Conservation (phyloP, 805 yeast genomes). For the Kuraishia hungarica region DNA sequence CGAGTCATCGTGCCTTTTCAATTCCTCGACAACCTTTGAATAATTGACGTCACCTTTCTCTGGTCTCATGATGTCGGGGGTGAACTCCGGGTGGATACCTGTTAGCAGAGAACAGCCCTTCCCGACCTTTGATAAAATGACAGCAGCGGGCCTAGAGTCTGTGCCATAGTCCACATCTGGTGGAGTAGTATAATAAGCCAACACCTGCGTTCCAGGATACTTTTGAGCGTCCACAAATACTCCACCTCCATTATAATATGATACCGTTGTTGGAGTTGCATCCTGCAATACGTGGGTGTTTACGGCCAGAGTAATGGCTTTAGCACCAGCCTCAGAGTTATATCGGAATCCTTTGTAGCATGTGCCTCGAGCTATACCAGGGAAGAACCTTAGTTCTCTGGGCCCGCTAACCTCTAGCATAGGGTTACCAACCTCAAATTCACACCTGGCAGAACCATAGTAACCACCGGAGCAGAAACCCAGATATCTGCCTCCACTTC, state of each 20-base stretch:
- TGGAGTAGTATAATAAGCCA: slow-evolving; percentile 58
- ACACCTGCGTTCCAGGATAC: slow-evolving; percentile 52
- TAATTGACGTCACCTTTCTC: slow-evolving; percentile 21
- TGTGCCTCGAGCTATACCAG: slow-evolving; percentile 78
- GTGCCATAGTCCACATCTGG: slow-evolving; percentile 36
- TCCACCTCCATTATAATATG: slow-evolving; percentile 87
- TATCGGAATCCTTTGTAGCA: slow-evolving; percentile 77
- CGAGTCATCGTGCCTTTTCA: slow-evolving; percentile 33
- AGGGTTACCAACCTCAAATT: slow-evolving; percentile 73
- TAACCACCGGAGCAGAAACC: slow-evolving; percentile 98
- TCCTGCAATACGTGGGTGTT: slow-evolving; percentile 22
- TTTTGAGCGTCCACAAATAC: slow-evolving; percentile 69
- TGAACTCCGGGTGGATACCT: slow-evolving; percentile 89
- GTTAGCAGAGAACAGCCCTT: slow-evolving; percentile 67
- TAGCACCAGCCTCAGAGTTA: slow-evolving; percentile 68
- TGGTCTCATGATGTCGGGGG: slow-evolving; percentile 21
- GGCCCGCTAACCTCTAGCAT: slow-evolving; percentile 75
- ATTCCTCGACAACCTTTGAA: slow-evolving; percentile 25
- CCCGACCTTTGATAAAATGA: slow-evolving; percentile 58
- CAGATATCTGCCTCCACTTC: slow-evolving; percentile 71
- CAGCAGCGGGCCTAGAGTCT: slow-evolving; percentile 50
- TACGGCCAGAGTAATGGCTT: slow-evolving; percentile 40
- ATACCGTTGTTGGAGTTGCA: slow-evolving; percentile 9
- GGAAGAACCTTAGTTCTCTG: slow-evolving; percentile 74
- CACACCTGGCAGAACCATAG: slow-evolving; percentile 65